phyloP scores from a whole-genome alignment of 257 asterid species.

The Fraxinus americana region DNA sequence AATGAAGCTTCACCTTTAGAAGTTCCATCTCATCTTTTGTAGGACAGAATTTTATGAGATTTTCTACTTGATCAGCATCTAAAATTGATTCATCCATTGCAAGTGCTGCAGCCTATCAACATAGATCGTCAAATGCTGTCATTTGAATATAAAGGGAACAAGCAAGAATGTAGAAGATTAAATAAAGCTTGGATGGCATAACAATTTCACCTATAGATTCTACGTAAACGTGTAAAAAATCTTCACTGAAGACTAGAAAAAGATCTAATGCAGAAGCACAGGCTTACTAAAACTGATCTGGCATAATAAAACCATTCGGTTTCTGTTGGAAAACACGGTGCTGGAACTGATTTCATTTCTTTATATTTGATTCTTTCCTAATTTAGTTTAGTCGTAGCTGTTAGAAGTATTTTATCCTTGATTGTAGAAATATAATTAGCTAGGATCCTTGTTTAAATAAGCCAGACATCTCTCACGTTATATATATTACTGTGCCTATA shows the following conservation, averaged over 20 bases:
- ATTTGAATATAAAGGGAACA: slow-evolving; percentile 16
- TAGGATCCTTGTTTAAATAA: background rate
- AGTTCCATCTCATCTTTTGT: slow-evolving; percentile 99
- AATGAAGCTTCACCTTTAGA: slow-evolving; percentile 70
- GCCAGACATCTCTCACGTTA: background rate
- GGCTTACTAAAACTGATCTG: background rate
- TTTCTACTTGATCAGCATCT: slow-evolving; percentile 99
- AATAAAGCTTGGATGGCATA: slow-evolving; percentile 17
- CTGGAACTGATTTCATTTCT: background rate
- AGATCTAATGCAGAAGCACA: background rate
- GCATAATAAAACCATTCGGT: background rate
- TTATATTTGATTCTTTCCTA: background rate
- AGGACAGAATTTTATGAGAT: slow-evolving; percentile 93
- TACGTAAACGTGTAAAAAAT: slow-evolving; percentile 16
- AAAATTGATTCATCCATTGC: slow-evolving; percentile 92
- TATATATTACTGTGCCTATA: background rate
- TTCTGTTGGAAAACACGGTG: background rate
- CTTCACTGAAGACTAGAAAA: slow-evolving; percentile 6
- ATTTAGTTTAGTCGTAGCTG: background rate
- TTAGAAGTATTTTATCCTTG: background rate
- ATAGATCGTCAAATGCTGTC: slow-evolving; percentile 24
- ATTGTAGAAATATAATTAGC: slow-evolving; percentile 1
- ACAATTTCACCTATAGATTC: slow-evolving; percentile 21
- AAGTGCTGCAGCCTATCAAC: slow-evolving; percentile 88
- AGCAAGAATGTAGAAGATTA: slow-evolving; percentile 8